phyloP scores from a whole-genome alignment of 768 basidiomycete genomes.

The Hygrophorus pudorinus region DNA sequence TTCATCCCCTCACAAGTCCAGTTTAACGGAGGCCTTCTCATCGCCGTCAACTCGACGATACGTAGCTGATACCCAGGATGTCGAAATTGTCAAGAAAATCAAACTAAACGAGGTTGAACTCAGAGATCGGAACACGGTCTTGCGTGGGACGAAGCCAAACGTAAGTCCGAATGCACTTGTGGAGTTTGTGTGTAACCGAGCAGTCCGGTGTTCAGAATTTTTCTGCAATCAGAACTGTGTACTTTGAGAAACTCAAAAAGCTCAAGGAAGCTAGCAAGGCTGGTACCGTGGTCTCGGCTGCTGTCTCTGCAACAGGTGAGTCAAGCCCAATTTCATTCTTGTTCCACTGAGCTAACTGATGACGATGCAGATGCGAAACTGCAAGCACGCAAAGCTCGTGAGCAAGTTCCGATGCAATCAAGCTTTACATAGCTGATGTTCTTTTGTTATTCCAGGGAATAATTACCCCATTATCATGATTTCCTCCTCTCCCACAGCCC shows the following conservation, averaged over 20 bases:
- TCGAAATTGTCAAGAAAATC: conserved; percentile 83
- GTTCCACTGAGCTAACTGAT: neutral
- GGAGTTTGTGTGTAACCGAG: neutral
- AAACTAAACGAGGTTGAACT: conserved; percentile 68
- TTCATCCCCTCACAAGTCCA: conserved; percentile 19
- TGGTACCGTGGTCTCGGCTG: conserved; percentile 27
- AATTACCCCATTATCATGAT: conserved; percentile 95
- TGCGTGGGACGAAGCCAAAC: conserved; percentile 77
- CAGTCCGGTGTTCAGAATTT: conserved; percentile 56
- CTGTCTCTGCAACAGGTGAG: conserved; percentile 28
- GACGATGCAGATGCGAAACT: conserved; percentile 39
- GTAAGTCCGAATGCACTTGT: conserved; percentile 33
- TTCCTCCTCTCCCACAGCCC: conserved; percentile 87
- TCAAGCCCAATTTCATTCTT: neutral
- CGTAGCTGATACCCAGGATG: conserved; percentile 65
- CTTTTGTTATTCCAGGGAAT: conserved; percentile 35
- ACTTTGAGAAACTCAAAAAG: conserved; percentile 71
- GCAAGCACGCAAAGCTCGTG: conserved; percentile 62
- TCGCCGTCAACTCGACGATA: conserved; percentile 68
- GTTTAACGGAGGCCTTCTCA: conserved; percentile 22
- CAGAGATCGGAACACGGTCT: conserved; percentile 70
- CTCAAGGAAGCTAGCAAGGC: conserved; percentile 56
- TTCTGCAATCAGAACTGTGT: conserved; percentile 50
- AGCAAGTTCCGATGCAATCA: conserved; percentile 16
- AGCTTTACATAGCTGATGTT: neutral